phyloP scores from a whole-genome alignment of 345 rosid species.

The Acer yangbiense region DNA sequence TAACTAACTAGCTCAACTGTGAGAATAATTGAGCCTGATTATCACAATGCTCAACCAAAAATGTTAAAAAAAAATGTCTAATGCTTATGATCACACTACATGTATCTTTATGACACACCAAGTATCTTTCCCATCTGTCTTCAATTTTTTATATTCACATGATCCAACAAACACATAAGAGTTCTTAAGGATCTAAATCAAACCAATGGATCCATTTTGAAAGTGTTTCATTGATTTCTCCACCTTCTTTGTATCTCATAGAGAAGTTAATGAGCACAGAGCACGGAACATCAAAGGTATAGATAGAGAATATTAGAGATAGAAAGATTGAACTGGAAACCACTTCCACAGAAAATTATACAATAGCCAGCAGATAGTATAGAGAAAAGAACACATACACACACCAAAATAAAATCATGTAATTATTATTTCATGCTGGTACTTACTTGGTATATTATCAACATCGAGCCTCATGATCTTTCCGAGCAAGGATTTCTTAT shows the following conservation, averaged over 20 bases:
- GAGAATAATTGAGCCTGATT: not conserved
- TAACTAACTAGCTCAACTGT: slow-evolving; percentile 5
- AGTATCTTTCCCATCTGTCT: too few relatives aligned
- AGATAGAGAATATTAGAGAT: too few relatives aligned
- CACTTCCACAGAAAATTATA: not conserved
- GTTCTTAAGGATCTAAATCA: not conserved
- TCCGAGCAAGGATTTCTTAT: slow-evolving; percentile 95
- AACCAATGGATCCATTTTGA: not conserved
- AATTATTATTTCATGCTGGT: slow-evolving; percentile 12
- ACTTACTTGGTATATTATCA: slow-evolving; percentile 79
- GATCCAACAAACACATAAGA: too few relatives aligned
- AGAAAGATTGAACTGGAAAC: too few relatives aligned
- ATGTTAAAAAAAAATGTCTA: not conserved
- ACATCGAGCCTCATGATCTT: slow-evolving; percentile 92
- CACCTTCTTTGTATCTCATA: not conserved
- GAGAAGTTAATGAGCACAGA: too few relatives aligned
- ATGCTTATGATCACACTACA: not conserved
- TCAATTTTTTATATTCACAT: too few relatives aligned
- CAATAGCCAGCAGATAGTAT: not conserved
- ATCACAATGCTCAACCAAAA: not conserved
- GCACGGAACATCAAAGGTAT: not conserved
- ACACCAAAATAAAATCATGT: not conserved
- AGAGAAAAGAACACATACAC: not conserved
- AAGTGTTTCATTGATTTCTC: not conserved
- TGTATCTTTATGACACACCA: too few relatives aligned